Evolutionary conservation across 768 basidiomycete species (phyloP).

Genomic region (Tylopilus vinaceipallidus): DNA sequence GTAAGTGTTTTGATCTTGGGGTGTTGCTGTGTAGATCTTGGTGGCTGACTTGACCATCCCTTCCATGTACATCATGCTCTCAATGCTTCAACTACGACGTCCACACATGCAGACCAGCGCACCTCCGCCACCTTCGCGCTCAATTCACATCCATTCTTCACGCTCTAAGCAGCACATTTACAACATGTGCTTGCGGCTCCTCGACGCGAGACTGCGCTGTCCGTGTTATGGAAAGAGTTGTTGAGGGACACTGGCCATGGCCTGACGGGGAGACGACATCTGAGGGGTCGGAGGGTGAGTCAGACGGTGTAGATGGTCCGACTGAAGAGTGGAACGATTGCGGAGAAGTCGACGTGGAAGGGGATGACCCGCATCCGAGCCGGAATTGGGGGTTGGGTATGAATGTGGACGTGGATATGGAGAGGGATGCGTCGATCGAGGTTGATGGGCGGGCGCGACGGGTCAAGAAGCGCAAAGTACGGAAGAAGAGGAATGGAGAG

Average conservation of each 20-base stretch:
- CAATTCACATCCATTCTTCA: slow-evolving; percentile 73
- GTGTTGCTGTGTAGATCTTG: not conserved
- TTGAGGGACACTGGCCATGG: slow-evolving; percentile 40
- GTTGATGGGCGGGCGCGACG: slow-evolving; percentile 4
- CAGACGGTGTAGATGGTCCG: slow-evolving; percentile 11
- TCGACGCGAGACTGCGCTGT: slow-evolving; percentile 61
- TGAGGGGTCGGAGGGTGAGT: slow-evolving; percentile 21
- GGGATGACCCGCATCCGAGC: slow-evolving; percentile 12
- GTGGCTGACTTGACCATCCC: slow-evolving; percentile 10
- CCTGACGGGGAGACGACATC: slow-evolving; percentile 28
- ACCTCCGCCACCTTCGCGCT: slow-evolving; percentile 51
- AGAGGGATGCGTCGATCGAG: slow-evolving; percentile 13
- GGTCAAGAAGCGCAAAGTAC: slow-evolving; percentile 20
- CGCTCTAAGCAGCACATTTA: slow-evolving; percentile 66
- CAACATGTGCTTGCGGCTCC: slow-evolving; percentile 72
- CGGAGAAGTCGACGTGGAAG: slow-evolving; percentile 26
- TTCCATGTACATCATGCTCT: not conserved
- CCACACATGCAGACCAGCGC: slow-evolving; percentile 38
- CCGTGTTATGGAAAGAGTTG: slow-evolving; percentile 62
- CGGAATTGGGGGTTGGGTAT: slow-evolving; percentile 22
- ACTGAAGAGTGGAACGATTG: slow-evolving; percentile 19
- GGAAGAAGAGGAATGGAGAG: slow-evolving; percentile 21
- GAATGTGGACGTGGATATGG: slow-evolving; percentile 26
- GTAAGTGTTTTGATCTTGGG: slow-evolving; percentile 40
- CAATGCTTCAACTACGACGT: not conserved